phyloP scores from a whole-genome alignment of 768 basidiomycete genomes.

The Boletus vinaceobasis region DNA sequence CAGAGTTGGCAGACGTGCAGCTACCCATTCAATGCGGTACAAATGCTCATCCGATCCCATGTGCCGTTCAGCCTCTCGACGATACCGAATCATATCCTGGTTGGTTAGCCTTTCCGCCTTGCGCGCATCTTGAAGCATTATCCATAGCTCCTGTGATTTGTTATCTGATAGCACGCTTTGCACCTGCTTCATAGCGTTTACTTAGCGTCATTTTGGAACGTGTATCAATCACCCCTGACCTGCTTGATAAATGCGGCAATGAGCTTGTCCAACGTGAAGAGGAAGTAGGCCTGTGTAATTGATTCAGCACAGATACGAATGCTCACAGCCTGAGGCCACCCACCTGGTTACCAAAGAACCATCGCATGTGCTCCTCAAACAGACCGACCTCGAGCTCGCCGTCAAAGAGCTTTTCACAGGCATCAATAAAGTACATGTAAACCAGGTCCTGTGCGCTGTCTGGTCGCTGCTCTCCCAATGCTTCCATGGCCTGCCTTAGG shows the following conservation, averaged over 20 bases:
- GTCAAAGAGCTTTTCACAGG: constrained; percentile 92
- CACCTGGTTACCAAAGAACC: constrained; percentile 89
- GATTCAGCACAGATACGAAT: constrained; percentile 3
- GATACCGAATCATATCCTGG: constrained; percentile 72
- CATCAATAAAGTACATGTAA: constrained; percentile 85
- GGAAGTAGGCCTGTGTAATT: constrained; percentile 72
- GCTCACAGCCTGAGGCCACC: constrained; percentile 10
- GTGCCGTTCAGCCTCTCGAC: constrained; percentile 74
- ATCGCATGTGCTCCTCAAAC: constrained; percentile 94
- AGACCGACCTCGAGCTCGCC: constrained; percentile 87
- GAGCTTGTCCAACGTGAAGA: constrained; percentile 94
- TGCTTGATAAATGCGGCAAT: constrained; percentile 89
- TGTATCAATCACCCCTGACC: constrained; percentile 39
- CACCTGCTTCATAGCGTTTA: constrained; percentile 46
- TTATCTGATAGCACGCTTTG: constrained; percentile 82
- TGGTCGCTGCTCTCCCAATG: constrained; percentile 48
- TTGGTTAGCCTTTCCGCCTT: constrained; percentile 48
- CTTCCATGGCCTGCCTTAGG: constrained; percentile 62
- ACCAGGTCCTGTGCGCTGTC: constrained; percentile 59
- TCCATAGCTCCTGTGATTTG: constrained; percentile 85
- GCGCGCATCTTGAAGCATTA: constrained; percentile 66
- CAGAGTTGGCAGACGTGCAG: constrained; percentile 21
- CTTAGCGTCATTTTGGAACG: not conserved
- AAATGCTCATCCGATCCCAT: constrained; percentile 73
- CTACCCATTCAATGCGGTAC: constrained; percentile 78